Conservation (phyloP, 306 rosid genomes). For the Albizia julibrissin region DNA sequence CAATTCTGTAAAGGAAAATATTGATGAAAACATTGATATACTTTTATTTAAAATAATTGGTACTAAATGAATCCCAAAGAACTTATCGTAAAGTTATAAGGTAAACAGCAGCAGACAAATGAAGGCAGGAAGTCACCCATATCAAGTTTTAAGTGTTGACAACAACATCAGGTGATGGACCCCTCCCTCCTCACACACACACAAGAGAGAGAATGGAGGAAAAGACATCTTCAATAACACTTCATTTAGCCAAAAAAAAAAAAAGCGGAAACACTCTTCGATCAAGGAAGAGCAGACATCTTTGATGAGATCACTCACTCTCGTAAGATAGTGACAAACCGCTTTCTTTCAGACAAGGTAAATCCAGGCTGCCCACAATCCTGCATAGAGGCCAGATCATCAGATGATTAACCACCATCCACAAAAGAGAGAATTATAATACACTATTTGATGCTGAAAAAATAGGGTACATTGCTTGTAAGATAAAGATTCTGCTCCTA, state of each 20-base stretch:
- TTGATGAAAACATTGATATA: neutral
- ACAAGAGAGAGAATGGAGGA: neutral
- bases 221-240: neutral
- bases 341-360: conserved; percentile 83
- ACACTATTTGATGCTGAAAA: conserved; percentile 1
- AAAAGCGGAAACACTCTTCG: neutral
- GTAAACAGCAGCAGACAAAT: neutral
- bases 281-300: conserved; percentile 10
- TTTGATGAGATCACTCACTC: conserved; percentile 57
- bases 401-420: conserved; percentile 24
- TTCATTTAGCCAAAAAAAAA: neutral
- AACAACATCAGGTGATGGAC: neutral
- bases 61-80: neutral
- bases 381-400: conserved; percentile 48
- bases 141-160: neutral
- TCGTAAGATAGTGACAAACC: conserved; percentile 78
- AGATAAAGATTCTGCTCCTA: neutral
- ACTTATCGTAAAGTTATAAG: neutral
- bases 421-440: conserved; percentile 1
- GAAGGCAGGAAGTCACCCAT: neutral
- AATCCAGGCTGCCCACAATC: conserved; percentile 98
- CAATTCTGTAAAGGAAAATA: neutral
- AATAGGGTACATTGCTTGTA: neutral
- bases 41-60: neutral
- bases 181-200: neutral